Evolutionary conservation across 2,329 filamentous ascomycete species (phyloP).

Genomic region (Emmonsiellopsis sp.): DNA sequence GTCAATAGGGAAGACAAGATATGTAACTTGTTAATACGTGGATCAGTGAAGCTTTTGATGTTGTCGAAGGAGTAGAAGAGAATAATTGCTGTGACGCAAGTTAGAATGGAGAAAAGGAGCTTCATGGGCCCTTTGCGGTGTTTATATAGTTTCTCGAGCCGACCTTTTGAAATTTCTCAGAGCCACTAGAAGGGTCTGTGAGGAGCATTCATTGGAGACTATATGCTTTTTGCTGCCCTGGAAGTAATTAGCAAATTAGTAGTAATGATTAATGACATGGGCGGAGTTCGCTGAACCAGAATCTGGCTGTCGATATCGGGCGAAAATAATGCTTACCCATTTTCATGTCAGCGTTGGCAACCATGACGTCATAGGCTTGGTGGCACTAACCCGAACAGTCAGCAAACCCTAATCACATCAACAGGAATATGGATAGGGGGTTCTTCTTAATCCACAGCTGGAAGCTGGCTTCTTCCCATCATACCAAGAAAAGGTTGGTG

Average conservation of each 20-base stretch:
- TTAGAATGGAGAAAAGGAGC: slow-evolving; percentile 26
- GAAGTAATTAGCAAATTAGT: background rate
- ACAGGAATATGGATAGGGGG: no score
- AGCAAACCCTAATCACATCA: no score
- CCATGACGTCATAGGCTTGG: no score
- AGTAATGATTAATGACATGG: background rate
- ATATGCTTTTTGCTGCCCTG: background rate
- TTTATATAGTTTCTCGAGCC: slow-evolving; percentile 22
- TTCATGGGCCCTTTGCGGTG: slow-evolving; percentile 21
- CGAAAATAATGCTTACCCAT: no score
- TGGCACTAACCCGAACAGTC: no score
- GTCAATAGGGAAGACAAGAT: slow-evolving; percentile 13
- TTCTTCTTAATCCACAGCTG: no score
- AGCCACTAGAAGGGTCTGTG: background rate
- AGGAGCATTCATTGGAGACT: background rate
- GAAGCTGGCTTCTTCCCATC: no score
- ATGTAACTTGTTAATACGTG: slow-evolving; percentile 11
- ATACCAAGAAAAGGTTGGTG: no score
- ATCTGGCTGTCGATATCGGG: no score
- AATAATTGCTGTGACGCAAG: slow-evolving; percentile 28
- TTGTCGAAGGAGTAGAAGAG: slow-evolving; percentile 17
- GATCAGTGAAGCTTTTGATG: slow-evolving; percentile 11
- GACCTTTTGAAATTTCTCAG: background rate
- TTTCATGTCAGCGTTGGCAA: no score
- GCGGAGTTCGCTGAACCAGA: no score